Percentiles rank a stretch among this genome's conserved stretches.
phyloP scores from a whole-genome alignment of 345 rosid species.

The Eutrema heterophyllum region DNA sequence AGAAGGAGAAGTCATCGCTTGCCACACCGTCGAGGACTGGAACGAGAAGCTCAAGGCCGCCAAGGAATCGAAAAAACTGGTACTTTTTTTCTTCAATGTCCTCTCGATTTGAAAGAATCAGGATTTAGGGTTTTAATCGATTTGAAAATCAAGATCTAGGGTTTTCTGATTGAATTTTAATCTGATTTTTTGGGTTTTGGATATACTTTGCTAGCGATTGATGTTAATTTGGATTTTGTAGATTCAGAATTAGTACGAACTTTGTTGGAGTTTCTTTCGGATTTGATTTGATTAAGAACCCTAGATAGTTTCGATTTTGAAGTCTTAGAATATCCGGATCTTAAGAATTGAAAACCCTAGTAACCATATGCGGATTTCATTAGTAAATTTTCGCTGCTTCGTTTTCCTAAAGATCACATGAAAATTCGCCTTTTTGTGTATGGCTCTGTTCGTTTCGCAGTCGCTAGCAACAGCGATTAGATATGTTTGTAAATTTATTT shows the following conservation, averaged over 20 bases:
- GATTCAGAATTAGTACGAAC: not conserved
- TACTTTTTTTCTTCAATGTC: not conserved
- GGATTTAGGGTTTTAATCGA: not conserved
- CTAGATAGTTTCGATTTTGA: not conserved
- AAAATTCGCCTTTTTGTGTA: no score
- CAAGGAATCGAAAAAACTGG: constrained; percentile 47
- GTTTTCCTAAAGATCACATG: no score
- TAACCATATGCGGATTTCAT: no score
- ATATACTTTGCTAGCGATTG: no score
- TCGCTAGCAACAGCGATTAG: no score
- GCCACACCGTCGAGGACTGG: constrained; percentile 43
- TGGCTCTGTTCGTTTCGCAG: no score
- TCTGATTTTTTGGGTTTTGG: no score
- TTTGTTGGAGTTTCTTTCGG: not conserved
- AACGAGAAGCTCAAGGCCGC: constrained; percentile 41
- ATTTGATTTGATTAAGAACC: not conserved
- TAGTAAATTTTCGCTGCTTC: no score
- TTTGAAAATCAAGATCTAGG: no score
- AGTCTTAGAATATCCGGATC: not conserved
- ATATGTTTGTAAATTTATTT: no score
- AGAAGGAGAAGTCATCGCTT: constrained; percentile 56
- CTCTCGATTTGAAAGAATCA: no score
- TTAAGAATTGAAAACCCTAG: not conserved
- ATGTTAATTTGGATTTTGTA: not conserved
- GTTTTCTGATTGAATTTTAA: no score